phyloP scores from a whole-genome alignment of 257 asterid genomes.

The Solanum piurae region DNA sequence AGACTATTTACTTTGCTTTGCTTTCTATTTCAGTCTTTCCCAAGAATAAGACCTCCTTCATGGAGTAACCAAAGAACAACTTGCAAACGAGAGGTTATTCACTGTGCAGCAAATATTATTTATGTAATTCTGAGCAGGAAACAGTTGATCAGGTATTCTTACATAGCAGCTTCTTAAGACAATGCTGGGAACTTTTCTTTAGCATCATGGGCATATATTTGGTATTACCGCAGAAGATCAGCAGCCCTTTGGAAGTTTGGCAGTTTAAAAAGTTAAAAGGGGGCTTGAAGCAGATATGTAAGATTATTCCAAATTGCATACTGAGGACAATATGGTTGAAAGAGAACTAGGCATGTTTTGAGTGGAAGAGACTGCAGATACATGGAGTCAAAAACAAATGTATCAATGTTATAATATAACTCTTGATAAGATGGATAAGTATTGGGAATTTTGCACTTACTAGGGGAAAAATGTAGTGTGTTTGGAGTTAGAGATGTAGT shows the following conservation, averaged over 20 bases:
- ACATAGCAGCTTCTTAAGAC: neutral
- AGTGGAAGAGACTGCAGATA: neutral
- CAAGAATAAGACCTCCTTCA: neutral
- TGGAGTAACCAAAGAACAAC: neutral
- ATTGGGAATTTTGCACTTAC: neutral
- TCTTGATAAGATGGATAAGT: neutral
- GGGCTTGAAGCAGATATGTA: neutral
- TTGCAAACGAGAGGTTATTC: neutral
- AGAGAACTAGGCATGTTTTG: neutral
- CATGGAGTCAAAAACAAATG: neutral
- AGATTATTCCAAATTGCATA: neutral
- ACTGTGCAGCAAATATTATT: neutral
- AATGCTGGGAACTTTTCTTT: neutral
- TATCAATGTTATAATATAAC: neutral
- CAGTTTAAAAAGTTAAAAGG: neutral
- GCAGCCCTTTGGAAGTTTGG: neutral
- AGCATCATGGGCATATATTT: neutral
- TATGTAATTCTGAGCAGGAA: neutral
- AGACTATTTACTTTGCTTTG: neutral
- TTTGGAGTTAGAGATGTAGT: neutral
- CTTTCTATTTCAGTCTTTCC: neutral
- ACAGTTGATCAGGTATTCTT: neutral
- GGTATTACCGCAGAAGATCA: neutral
- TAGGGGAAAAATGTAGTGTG: neutral
- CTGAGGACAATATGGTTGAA: neutral